A percentile compares a stretch with the other conserved stretches of the same genome.
These are phyloP conservation scores for Acarospora socialis DNA, from an alignment of 2,329 filamentous ascomycete genomes.

Conservation along the genomic window DNA sequence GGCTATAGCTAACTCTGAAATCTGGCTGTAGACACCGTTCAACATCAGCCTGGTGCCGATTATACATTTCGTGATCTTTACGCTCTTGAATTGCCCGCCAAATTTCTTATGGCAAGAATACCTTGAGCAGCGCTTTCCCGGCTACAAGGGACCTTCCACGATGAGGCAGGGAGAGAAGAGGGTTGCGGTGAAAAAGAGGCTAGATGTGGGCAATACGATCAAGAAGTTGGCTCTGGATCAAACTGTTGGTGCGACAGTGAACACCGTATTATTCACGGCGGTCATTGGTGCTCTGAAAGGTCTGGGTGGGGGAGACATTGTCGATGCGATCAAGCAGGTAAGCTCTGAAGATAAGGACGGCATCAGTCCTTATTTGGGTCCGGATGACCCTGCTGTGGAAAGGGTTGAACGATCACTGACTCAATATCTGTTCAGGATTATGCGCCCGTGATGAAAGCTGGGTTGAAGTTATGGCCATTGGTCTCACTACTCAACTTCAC, in stretches of 20 bases:
- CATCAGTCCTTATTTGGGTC: slow-evolving; percentile 22
- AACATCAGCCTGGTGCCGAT: slow-evolving; percentile 52
- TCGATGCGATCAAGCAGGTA: slow-evolving; percentile 22
- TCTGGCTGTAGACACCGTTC: slow-evolving; percentile 37
- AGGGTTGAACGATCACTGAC: too few species aligned
- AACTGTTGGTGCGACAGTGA: slow-evolving; percentile 40
- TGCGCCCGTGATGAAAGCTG: slow-evolving; percentile 49
- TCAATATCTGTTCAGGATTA: slow-evolving; percentile 47
- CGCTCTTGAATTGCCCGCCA: slow-evolving; percentile 58
- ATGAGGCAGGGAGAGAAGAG: slow-evolving; percentile 11
- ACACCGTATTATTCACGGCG: slow-evolving; percentile 41
- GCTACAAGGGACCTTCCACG: too few species aligned
- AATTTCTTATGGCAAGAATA: slow-evolving; percentile 80
- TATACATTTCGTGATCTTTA: slow-evolving; percentile 63
- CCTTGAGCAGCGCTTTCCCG: slow-evolving; percentile 62
- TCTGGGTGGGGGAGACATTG: slow-evolving; percentile 16
- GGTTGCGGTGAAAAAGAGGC: slow-evolving; percentile 11
- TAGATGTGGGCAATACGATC: slow-evolving; percentile 32
- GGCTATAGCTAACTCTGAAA: neutral
- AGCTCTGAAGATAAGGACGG: slow-evolving; percentile 28
- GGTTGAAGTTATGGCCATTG: slow-evolving; percentile 58
- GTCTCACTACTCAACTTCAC: slow-evolving; percentile 59
- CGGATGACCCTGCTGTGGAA: slow-evolving; percentile 30
- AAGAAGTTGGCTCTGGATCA: slow-evolving; percentile 47
- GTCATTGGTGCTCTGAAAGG: slow-evolving; percentile 35